phyloP scores from a whole-genome alignment of 257 asterid species.

The Nicotiana attenuata region DNA sequence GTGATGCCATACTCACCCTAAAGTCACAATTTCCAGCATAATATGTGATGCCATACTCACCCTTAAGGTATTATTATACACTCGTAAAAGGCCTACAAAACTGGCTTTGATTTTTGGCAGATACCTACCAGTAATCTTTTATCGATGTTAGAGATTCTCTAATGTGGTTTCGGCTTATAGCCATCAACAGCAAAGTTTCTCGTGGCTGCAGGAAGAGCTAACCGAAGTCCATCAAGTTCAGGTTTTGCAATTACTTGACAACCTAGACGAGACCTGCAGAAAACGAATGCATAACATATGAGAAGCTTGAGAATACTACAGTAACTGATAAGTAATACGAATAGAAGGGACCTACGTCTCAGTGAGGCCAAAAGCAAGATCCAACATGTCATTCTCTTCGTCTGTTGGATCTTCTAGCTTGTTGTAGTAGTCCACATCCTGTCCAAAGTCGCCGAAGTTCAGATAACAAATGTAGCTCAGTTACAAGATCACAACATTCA shows the following conservation, averaged over 20 bases:
- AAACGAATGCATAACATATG: background rate
- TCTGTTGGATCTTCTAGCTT: constrained; percentile 82
- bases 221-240: constrained; percentile 78
- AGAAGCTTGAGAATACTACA: background rate
- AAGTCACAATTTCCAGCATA: background rate
- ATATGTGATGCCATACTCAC: background rate
- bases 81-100: constrained; percentile 5
- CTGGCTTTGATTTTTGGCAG: background rate
- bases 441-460: constrained; percentile 22
- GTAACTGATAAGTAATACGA: background rate
- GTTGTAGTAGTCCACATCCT: constrained; percentile 78
- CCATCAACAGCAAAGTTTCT: constrained; percentile 96
- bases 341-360: constrained; percentile 53
- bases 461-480: background rate
- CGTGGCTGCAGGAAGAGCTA: constrained; percentile 86
- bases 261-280: constrained; percentile 83
- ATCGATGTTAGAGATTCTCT: constrained; percentile 15
- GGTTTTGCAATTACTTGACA: constrained; percentile 86
- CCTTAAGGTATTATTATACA: constrained; percentile 2
- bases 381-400: constrained; percentile 98
- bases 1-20: background rate
- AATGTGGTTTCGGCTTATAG: constrained; percentile 88
- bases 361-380: constrained; percentile 90
- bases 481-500: background rate
- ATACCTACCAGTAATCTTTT: background rate